phyloP scores from a whole-genome alignment of 2,329 filamentous ascomycete genomes.

The Emergomyces pasteurianus region DNA sequence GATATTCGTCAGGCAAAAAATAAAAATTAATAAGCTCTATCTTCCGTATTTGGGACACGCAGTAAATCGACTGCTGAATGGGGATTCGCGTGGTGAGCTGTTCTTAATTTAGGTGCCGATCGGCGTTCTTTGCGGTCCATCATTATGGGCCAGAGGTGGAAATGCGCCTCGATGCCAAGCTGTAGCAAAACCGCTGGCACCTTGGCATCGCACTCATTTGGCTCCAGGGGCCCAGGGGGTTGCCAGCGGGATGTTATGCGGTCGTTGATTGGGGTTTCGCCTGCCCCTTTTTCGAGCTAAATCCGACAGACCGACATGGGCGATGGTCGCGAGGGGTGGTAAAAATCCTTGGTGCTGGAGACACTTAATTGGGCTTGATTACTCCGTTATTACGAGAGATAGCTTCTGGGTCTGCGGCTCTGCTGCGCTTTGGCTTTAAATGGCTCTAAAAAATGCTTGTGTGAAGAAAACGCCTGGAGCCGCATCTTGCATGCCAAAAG shows the following conservation, averaged over 20 bases:
- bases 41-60: neutral
- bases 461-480: neutral
- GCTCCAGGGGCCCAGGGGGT: neutral
- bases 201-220: neutral
- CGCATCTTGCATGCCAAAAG: neutral
- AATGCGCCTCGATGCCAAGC: neutral
- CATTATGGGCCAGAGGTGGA: neutral
- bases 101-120: neutral
- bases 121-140: too few relatives aligned
- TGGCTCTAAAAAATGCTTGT: neutral
- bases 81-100: neutral
- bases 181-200: neutral
- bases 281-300: neutral
- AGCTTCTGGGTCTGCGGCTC: neutral
- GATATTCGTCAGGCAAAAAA: neutral
- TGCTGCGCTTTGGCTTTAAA: neutral
- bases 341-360: neutral
- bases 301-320: neutral
- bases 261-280: neutral
- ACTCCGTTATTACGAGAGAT: too few relatives aligned
- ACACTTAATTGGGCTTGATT: too few relatives aligned
- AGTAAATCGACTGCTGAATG: neutral
- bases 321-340: neutral
- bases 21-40: neutral
- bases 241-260: neutral